phyloP scores from a whole-genome alignment of 129 eudicot genomes.

The Chrysanthemum seticuspe region DNA sequence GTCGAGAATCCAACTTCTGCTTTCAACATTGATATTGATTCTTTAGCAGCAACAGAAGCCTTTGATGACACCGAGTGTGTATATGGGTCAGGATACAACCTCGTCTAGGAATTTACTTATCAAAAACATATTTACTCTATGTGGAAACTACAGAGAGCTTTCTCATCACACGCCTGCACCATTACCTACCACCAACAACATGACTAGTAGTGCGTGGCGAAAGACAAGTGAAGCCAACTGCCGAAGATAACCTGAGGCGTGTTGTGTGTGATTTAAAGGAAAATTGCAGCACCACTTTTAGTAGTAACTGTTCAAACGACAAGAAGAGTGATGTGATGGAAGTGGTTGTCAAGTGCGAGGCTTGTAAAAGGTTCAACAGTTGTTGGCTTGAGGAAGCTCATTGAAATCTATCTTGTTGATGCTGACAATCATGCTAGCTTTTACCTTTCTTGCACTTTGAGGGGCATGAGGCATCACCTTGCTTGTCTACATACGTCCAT shows the following conservation, averaged over 20 bases:
- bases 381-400: conserved; percentile 66
- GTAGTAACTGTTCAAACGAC: neutral
- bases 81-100: conserved; percentile 27
- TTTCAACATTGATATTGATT: conserved; percentile 16
- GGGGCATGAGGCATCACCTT: conserved; percentile 47
- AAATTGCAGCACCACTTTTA: conserved; percentile 41
- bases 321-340: conserved; percentile 31
- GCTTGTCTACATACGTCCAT: conserved; percentile 48
- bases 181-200: conserved; percentile 17
- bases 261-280: conserved; percentile 41
- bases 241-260: neutral
- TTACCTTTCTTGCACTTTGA: conserved; percentile 56
- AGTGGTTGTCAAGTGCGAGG: conserved; percentile 74
- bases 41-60: conserved; percentile 3
- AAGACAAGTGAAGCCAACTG: neutral
- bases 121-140: conserved; percentile 77
- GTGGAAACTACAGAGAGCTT: conserved; percentile 84
- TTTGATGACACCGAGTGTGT: conserved; percentile 4
- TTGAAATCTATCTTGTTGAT: conserved; percentile 56
- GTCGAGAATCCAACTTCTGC: conserved; percentile 5
- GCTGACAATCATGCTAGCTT: conserved; percentile 43
- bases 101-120: conserved; percentile 59
- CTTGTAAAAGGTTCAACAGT: conserved; percentile 52
- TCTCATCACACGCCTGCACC: conserved; percentile 46
- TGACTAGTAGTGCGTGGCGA: neutral